Percentiles rank a stretch among this genome's conserved stretches.
Evolutionary conservation across 169 alveolate genomes (phyloP).

Genomic region (Cryptosporidium muris): DNA sequence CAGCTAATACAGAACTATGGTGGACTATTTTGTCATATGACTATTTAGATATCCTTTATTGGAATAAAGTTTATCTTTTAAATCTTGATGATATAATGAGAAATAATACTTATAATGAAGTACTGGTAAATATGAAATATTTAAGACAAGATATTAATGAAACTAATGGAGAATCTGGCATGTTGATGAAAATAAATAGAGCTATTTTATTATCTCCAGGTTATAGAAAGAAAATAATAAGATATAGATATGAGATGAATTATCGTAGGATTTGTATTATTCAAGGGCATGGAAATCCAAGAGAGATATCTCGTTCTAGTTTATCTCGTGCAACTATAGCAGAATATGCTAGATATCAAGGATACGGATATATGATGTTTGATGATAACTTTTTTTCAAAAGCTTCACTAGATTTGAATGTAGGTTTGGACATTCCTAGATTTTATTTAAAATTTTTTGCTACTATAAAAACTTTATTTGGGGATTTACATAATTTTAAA

Average conservation of each 20-base stretch:
- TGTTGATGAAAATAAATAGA: too few species aligned
- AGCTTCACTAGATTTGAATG: slow-evolving; percentile 11
- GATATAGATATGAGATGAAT: slow-evolving; percentile 20
- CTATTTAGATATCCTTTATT: too few species aligned
- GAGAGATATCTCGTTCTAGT: slow-evolving; percentile 30
- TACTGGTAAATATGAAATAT: too few species aligned
- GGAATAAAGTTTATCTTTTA: too few species aligned
- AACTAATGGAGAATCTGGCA: too few species aligned
- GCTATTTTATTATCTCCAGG: slow-evolving; percentile 23
- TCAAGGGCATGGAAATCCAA: slow-evolving; percentile 53
- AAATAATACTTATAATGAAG: too few species aligned
- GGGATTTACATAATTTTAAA: slow-evolving; percentile 51
- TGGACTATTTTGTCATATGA: too few species aligned
- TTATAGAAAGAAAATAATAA: slow-evolving; percentile 50
- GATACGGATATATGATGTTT: slow-evolving; percentile 43
- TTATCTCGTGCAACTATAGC: slow-evolving; percentile 50
- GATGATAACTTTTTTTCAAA: slow-evolving; percentile 38
- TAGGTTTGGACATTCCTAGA: slow-evolving; percentile 62
- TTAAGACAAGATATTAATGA: too few species aligned
- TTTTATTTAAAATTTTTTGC: slow-evolving; percentile 44
- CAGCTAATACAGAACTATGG: too few species aligned
- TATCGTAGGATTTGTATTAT: slow-evolving; percentile 43
- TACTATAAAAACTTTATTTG: slow-evolving; percentile 24
- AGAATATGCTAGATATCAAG: slow-evolving; percentile 66
- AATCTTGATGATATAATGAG: too few species aligned